Evolutionary conservation across 2,329 filamentous ascomycete species (phyloP).

Genomic region (Alternaria brassicae): DNA sequence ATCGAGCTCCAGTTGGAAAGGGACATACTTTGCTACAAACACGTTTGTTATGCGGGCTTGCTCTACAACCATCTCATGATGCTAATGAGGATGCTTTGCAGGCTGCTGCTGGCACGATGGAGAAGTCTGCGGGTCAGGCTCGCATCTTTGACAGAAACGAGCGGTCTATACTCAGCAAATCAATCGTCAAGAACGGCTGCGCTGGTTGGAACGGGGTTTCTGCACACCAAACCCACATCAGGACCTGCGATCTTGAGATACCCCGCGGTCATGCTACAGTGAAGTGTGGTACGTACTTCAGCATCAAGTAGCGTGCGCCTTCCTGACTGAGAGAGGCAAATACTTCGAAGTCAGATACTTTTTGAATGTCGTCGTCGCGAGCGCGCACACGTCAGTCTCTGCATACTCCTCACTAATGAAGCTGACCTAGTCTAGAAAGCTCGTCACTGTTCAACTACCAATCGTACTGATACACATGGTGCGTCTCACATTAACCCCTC

Average conservation of each 20-base stretch:
- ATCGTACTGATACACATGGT: slow-evolving; percentile 64
- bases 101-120: slow-evolving; percentile 58
- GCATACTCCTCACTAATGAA: background rate
- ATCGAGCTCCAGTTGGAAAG: slow-evolving; percentile 62
- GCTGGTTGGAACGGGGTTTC: slow-evolving; percentile 58
- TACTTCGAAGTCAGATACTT: slow-evolving; percentile 65
- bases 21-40: slow-evolving; percentile 60
- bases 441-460: slow-evolving; percentile 62
- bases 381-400: slow-evolving; percentile 52
- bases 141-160: slow-evolving; percentile 62
- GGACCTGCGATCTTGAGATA: slow-evolving; percentile 59
- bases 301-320: background rate
- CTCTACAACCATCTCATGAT: background rate
- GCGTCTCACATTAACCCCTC: background rate
- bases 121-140: slow-evolving; percentile 59
- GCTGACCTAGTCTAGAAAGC: slow-evolving; percentile 50
- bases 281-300: slow-evolving; percentile 52
- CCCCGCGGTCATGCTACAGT: slow-evolving; percentile 61
- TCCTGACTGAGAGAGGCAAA: slow-evolving; percentile 51
- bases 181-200: slow-evolving; percentile 53
- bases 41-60: slow-evolving; percentile 43
- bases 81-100: slow-evolving; percentile 37
- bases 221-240: slow-evolving; percentile 55
- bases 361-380: slow-evolving; percentile 58
- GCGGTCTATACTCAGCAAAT: slow-evolving; percentile 55